A percentile compares a stretch with the other conserved stretches of the same genome.
Evolutionary conservation across 2,329 filamentous ascomycete genomes (phyloP).

Genomic region (Neocatenulostroma microsporum): DNA sequence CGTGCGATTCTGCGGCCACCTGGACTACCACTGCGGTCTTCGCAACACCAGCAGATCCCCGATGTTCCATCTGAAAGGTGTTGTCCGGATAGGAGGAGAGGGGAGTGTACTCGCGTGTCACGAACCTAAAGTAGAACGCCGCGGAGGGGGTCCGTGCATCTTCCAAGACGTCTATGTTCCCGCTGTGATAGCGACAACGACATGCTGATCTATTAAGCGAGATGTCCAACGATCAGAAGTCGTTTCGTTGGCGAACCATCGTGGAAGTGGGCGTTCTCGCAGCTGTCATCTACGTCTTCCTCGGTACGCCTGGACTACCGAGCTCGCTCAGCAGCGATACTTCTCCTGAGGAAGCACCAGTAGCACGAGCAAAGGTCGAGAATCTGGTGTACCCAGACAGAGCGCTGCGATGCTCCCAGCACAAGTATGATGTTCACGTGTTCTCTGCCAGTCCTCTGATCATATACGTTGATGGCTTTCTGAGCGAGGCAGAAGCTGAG

Average conservation of each 20-base stretch:
- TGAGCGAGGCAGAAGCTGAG: slow-evolving; percentile 42
- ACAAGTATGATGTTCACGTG: slow-evolving; percentile 40
- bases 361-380: slow-evolving; percentile 25
- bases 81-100: too few species aligned
- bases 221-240: not conserved
- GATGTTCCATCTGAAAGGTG: too few species aligned
- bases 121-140: too few species aligned
- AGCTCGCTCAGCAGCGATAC: slow-evolving; percentile 9
- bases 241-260: slow-evolving; percentile 23
- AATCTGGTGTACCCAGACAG: slow-evolving; percentile 35
- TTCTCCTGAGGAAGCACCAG: too few species aligned
- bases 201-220: too few species aligned
- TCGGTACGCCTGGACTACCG: slow-evolving; percentile 24
- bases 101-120: too few species aligned
- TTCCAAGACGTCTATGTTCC: too few species aligned
- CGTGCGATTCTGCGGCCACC: too few species aligned
- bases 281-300: slow-evolving; percentile 24
- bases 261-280: slow-evolving; percentile 27
- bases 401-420: slow-evolving; percentile 32
- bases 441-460: slow-evolving; percentile 48
- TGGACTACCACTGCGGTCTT: too few species aligned
- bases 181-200: too few species aligned
- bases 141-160: too few species aligned
- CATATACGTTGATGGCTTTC: slow-evolving; percentile 52
- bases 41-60: too few species aligned